Conservation (phyloP, 257 asterid species). For the Fraxinus excelsior region DNA sequence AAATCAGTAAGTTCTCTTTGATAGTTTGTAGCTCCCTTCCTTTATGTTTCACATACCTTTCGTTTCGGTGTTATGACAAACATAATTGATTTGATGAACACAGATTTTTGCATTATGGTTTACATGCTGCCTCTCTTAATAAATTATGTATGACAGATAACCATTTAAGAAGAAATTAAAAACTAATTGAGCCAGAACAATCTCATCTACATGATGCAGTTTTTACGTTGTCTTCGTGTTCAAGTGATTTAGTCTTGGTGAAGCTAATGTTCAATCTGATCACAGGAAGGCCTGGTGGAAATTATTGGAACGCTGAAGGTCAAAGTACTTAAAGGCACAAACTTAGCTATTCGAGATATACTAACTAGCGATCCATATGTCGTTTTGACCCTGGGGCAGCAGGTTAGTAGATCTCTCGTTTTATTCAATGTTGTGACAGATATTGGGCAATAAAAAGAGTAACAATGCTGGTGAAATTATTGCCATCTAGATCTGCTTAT, state of each 20-base stretch:
- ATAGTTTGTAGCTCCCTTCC: not conserved
- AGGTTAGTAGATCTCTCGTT: constrained; percentile 48
- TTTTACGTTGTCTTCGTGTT: constrained; percentile 17
- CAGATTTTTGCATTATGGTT: too few relatives aligned
- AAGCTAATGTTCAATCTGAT: constrained; percentile 26
- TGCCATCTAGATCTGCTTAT: not conserved
- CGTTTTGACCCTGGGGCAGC: constrained; percentile 74
- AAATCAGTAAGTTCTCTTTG: constrained; percentile 51
- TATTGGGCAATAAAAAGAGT: not conserved
- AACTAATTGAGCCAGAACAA: too few relatives aligned
- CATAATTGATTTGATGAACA: too few relatives aligned
- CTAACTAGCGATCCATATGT: constrained; percentile 93
- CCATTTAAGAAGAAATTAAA: too few relatives aligned
- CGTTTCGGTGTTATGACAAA: too few relatives aligned
- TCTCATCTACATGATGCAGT: not conserved
- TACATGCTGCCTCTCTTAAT: too few relatives aligned
- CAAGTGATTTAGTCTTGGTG: constrained; percentile 13
- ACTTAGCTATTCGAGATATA: constrained; percentile 91
- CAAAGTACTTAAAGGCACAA: constrained; percentile 73
- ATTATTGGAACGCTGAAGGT: constrained; percentile 85
- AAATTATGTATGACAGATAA: too few relatives aligned
- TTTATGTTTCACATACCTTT: too few relatives aligned
- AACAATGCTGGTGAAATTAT: not conserved
- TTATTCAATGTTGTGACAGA: not conserved
- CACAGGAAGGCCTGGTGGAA: constrained; percentile 92